These are phyloP conservation scores for Colletotrichum sp. DNA, from an alignment of 2,329 filamentous ascomycete genomes.

Conservation along the genomic window DNA sequence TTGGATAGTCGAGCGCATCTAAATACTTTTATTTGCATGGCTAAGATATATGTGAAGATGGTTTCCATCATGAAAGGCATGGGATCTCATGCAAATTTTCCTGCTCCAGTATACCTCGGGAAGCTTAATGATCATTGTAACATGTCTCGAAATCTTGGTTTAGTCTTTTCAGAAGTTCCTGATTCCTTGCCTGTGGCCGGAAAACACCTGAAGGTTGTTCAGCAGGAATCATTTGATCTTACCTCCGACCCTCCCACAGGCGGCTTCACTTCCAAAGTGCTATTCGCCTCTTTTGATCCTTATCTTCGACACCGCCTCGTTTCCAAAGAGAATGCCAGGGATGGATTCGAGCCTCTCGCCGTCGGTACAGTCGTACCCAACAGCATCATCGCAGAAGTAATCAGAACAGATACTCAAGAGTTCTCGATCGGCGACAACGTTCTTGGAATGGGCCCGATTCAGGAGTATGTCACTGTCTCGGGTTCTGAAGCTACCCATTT, in stretches of 20 bases:
- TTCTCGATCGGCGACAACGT: no score
- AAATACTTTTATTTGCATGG: no score
- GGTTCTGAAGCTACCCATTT: background rate
- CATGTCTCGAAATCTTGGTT: no score
- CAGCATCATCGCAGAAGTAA: slow-evolving; percentile 66
- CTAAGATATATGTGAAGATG: no score
- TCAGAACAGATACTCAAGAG: no score
- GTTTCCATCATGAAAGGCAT: no score
- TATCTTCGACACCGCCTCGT: slow-evolving; percentile 70
- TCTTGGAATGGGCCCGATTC: no score
- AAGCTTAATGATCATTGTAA: no score
- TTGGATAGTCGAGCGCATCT: no score
- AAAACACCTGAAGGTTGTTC: slow-evolving; percentile 72
- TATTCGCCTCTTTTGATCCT: slow-evolving; percentile 81
- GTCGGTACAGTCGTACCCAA: slow-evolving; percentile 69
- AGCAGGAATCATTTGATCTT: slow-evolving; percentile 69
- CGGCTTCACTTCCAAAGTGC: slow-evolving; percentile 71
- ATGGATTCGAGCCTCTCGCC: slow-evolving; percentile 71
- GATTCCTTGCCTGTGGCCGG: slow-evolving; percentile 65
- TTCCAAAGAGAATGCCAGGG: slow-evolving; percentile 69
- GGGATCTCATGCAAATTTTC: no score
- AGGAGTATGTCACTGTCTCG: slow-evolving; percentile 37
- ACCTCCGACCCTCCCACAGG: slow-evolving; percentile 55
- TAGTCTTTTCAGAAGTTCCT: background rate
- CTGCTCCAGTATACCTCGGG: no score